phyloP scores from a whole-genome alignment of 495 filamentous ascomycete species.

The Amniculicola lignicola region DNA sequence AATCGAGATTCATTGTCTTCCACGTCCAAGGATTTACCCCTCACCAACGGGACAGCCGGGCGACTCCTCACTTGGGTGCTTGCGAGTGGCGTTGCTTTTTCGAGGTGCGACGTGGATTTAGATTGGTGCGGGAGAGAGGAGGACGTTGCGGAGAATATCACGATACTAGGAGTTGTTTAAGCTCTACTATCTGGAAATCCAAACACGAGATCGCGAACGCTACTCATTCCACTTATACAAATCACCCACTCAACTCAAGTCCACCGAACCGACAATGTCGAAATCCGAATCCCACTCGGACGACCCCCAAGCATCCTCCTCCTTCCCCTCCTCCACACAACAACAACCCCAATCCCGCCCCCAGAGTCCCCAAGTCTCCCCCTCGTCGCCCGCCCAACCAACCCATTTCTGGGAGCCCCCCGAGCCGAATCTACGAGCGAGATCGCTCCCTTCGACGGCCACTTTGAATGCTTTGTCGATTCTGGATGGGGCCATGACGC shows the following conservation, averaged over 20 bases:
- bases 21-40: neutral
- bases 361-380: neutral
- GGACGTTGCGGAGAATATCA: too few relatives aligned
- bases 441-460: neutral
- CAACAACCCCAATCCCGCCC: neutral
- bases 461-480: conserved; percentile 34
- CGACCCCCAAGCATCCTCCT: neutral
- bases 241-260: neutral
- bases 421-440: neutral
- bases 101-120: too few relatives aligned
- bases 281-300: neutral
- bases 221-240: neutral
- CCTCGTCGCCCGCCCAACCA: neutral
- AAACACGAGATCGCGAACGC: too few relatives aligned
- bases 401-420: neutral
- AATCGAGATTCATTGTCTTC: neutral
- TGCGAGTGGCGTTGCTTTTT: neutral
- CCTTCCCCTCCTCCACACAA: neutral
- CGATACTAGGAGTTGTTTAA: too few relatives aligned
- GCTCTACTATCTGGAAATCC: too few relatives aligned
- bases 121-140: too few relatives aligned
- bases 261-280: neutral
- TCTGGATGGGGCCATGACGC: conserved; percentile 20
- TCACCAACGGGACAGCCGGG: neutral
- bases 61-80: neutral